Conservation (phyloP, 257 asterid genomes). For the Henckelia pumila region DNA sequence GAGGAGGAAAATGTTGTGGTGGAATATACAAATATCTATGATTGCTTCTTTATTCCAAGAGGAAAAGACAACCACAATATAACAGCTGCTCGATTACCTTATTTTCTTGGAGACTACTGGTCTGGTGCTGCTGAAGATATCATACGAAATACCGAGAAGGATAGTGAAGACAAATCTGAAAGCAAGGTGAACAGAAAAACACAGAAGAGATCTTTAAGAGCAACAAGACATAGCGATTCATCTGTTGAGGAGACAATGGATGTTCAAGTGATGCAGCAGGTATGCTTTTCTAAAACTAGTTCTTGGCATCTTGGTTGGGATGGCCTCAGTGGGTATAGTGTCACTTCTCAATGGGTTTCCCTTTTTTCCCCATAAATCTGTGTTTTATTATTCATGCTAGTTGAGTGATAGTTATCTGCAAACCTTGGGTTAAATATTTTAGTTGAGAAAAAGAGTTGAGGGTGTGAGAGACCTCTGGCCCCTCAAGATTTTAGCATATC, state of each 20-base stretch:
- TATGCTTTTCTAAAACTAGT: slow-evolving; percentile 23
- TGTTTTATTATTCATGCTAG: no score
- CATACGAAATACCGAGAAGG: slow-evolving; percentile 34
- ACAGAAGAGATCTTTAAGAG: slow-evolving; percentile 49
- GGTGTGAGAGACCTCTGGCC: no score
- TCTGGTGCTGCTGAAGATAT: slow-evolving; percentile 53
- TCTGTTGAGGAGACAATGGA: slow-evolving; percentile 50
- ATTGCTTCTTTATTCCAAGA: slow-evolving; percentile 49
- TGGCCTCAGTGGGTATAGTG: no score
- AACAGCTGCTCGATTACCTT: slow-evolving; percentile 71
- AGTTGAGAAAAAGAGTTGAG: no score
- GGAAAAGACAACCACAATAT: slow-evolving; percentile 47
- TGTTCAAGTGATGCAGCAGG: slow-evolving; percentile 66
- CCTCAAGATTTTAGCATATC: no score
- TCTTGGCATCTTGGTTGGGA: neutral
- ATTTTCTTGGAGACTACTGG: slow-evolving; percentile 75
- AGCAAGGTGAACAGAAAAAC: slow-evolving; percentile 30
- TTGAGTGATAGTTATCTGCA: no score
- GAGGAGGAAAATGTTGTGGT: slow-evolving; percentile 53
- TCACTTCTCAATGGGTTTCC: no score
- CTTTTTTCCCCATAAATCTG: no score
- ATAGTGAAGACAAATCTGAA: slow-evolving; percentile 34
- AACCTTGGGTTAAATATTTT: no score
- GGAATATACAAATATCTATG: slow-evolving; percentile 51
- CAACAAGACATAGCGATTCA: slow-evolving; percentile 52